Percentiles rank a stretch among this genome's conserved stretches.
These are phyloP conservation scores for Phtheirospermum japonicum DNA, from an alignment of 257 asterid genomes.

Conservation along the genomic window DNA sequence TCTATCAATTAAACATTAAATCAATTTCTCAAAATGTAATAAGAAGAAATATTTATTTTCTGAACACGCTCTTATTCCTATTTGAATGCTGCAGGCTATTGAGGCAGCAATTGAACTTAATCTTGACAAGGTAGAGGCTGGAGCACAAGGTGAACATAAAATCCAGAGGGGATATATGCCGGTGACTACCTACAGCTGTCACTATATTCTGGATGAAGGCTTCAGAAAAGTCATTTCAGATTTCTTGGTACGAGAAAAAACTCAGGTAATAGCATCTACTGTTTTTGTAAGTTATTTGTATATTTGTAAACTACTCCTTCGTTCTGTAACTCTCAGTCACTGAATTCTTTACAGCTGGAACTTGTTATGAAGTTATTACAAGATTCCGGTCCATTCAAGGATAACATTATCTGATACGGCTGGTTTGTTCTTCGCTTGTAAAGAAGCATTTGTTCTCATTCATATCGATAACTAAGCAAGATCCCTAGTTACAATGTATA, in stretches of 20 bases:
- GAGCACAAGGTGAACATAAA: slow-evolving; percentile 99
- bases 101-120: slow-evolving; percentile 93
- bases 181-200: slow-evolving; percentile 78
- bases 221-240: slow-evolving; percentile 66
- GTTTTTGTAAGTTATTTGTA: no score
- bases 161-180: slow-evolving; percentile 97
- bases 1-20: no score
- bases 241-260: slow-evolving; percentile 76
- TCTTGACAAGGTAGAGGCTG: slow-evolving; percentile 88
- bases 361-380: slow-evolving; percentile 65
- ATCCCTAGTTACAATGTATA: slow-evolving; percentile 12
- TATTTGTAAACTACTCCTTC: no score
- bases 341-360: slow-evolving; percentile 52
- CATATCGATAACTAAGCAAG: slow-evolving; percentile 19
- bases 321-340: background rate
- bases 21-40: no score
- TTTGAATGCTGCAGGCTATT: slow-evolving; percentile 62
- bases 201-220: slow-evolving; percentile 69
- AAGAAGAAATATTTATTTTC: background rate
- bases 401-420: slow-evolving; percentile 32
- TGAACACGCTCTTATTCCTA: slow-evolving; percentile 19
- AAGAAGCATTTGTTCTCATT: slow-evolving; percentile 3
- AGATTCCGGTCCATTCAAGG: slow-evolving; percentile 88
- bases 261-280: slow-evolving; percentile 48
- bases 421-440: background rate